A percentile compares a stretch with the other conserved stretches of the same genome.
Evolutionary conservation across 768 basidiomycete species (phyloP).

Genomic region (Boletus subcaerulescens): DNA sequence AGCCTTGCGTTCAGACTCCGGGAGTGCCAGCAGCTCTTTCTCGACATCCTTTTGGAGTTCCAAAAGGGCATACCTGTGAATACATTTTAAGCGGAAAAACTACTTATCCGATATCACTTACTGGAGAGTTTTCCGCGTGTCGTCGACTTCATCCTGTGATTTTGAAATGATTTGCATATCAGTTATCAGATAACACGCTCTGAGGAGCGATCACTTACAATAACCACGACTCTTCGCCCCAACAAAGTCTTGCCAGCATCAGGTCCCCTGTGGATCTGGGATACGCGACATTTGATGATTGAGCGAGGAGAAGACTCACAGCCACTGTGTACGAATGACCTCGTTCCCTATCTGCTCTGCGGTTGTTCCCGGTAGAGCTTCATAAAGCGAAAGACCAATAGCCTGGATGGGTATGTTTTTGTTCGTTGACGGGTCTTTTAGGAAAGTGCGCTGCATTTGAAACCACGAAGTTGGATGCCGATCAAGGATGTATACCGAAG

Average conservation of each 20-base stretch:
- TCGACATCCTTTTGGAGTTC: constrained; percentile 92
- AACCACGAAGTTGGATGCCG: not conserved
- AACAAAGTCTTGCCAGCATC: constrained; percentile 67
- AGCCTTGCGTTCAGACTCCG: constrained; percentile 72
- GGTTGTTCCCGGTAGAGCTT: constrained; percentile 74
- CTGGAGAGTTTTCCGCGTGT: constrained; percentile 87
- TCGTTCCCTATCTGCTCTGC: constrained; percentile 75
- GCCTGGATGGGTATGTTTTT: constrained; percentile 91
- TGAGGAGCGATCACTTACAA: constrained; percentile 48
- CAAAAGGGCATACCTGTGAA: constrained; percentile 75
- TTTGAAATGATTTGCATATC: constrained; percentile 2
- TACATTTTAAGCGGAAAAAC: not conserved
- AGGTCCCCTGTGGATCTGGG: constrained; percentile 46
- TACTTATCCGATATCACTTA: constrained; percentile 36
- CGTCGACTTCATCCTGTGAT: constrained; percentile 80
- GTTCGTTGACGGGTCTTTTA: constrained; percentile 66
- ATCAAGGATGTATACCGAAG: not conserved
- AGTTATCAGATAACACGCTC: constrained; percentile 16
- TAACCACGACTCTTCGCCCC: constrained; percentile 78
- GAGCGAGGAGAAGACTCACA: constrained; percentile 48
- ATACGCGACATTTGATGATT: not conserved
- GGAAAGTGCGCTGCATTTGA: constrained; percentile 68
- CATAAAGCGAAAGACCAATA: constrained; percentile 94
- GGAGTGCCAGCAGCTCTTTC: constrained; percentile 55
- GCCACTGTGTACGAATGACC: constrained; percentile 95